phyloP scores from a whole-genome alignment of 176 grass and related monocot genomes.

The Cenchrus americanus region DNA sequence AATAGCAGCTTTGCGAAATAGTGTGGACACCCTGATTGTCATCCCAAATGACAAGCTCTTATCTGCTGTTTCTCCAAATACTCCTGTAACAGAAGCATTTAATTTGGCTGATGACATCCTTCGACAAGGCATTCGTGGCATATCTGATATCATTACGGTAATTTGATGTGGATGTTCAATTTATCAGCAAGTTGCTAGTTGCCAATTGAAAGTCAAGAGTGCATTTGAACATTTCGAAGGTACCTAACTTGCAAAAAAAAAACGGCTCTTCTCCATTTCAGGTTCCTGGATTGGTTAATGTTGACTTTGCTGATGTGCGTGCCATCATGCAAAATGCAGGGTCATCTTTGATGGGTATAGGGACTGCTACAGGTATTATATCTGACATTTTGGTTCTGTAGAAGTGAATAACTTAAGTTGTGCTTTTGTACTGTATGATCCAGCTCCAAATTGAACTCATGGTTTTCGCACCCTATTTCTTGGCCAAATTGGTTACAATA shows the following conservation, averaged over 20 bases:
- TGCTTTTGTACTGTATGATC: neutral
- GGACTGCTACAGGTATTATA: slow-evolving; percentile 84
- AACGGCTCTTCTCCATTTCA: slow-evolving; percentile 40
- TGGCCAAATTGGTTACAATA: neutral
- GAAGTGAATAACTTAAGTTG: neutral
- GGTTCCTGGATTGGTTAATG: slow-evolving; percentile 95
- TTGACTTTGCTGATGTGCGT: slow-evolving; percentile 98
- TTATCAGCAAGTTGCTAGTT: neutral
- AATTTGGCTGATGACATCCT: slow-evolving; percentile 92
- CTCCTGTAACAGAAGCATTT: slow-evolving; percentile 84
- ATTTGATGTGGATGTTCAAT: neutral
- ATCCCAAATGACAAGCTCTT: slow-evolving; percentile 94
- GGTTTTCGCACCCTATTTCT: neutral
- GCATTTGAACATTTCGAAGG: neutral
- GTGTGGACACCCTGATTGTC: slow-evolving; percentile 86
- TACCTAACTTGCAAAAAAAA: neutral
- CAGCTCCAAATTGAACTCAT: slow-evolving; percentile 13
- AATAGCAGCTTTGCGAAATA: slow-evolving; percentile 81
- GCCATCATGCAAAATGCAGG: slow-evolving; percentile 96
- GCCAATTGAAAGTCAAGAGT: neutral
- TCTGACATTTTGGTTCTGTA: neutral
- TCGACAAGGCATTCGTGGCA: slow-evolving; percentile 87
- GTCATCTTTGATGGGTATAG: slow-evolving; percentile 99
- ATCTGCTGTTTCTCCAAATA: slow-evolving; percentile 85
- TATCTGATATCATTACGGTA: slow-evolving; percentile 93